phyloP scores from a whole-genome alignment of 192 early-diverging fungal species.

The Coemansia sp. region DNA sequence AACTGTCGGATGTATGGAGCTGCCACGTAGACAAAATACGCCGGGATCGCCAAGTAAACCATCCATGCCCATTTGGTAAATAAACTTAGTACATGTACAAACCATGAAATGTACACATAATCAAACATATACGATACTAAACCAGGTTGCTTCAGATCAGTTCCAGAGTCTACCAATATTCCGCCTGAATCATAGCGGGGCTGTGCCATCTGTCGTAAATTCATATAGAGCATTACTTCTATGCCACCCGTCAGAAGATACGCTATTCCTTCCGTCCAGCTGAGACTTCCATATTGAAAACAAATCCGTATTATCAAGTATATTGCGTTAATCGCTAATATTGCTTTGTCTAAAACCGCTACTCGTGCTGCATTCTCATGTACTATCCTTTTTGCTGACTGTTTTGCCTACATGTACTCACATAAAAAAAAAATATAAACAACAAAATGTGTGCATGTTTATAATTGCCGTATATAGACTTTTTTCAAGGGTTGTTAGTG shows the following conservation, averaged over 20 bases:
- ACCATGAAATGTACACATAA: slow-evolving; percentile 81
- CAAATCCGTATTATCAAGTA: slow-evolving; percentile 35
- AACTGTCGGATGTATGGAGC: slow-evolving; percentile 39
- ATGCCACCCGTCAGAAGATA: slow-evolving; percentile 23
- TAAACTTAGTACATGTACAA: slow-evolving; percentile 59
- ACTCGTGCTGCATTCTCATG: slow-evolving; percentile 44
- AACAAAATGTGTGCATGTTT: not conserved
- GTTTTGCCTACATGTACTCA: not conserved
- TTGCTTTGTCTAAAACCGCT: slow-evolving; percentile 19
- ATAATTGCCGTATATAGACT: too few species aligned
- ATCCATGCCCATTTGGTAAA: slow-evolving; percentile 42
- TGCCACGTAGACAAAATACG: slow-evolving; percentile 25
- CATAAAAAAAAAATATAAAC: not conserved
- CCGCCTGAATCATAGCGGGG: slow-evolving; percentile 51
- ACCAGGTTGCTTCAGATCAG: slow-evolving; percentile 54
- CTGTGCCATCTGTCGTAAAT: slow-evolving; percentile 21
- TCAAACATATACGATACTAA: slow-evolving; percentile 76
- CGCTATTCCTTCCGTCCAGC: slow-evolving; percentile 22
- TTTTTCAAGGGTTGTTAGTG: too few species aligned
- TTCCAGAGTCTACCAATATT: slow-evolving; percentile 50
- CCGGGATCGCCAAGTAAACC: slow-evolving; percentile 48
- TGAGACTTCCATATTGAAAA: slow-evolving; percentile 37
- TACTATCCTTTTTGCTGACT: slow-evolving; percentile 46
- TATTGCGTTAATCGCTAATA: slow-evolving; percentile 25
- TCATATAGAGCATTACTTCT: slow-evolving; percentile 12